Evolutionary conservation across 805 yeast genomes (phyloP), one percentile per base, ranked within the genome.

Genomic region (Cyberlindnera saturnus): DNA sequence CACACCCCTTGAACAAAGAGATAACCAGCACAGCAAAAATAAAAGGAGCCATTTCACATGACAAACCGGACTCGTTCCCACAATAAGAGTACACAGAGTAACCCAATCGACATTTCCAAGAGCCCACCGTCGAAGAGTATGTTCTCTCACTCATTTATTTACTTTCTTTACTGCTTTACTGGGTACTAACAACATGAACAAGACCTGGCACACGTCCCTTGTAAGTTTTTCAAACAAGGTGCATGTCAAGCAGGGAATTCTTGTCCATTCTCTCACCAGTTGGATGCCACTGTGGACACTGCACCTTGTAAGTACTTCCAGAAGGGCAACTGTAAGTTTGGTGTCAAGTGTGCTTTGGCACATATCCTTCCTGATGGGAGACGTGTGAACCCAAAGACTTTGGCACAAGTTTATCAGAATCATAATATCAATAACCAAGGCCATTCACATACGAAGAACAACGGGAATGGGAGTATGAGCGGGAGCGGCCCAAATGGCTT

Each of bases 251-350:
- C 98, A 1, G 98, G 98, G 11, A 71, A 69, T 40, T 72, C 91
- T 1, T 91, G 99, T 62, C 96, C 96, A 2, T 91, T 91, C 60
- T 81, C 93, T 30, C 99, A 91, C 61, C 73, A 83, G 38, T 59
- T 77, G 40, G 72, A 72, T 39, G 65, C 65, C 42, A 67, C 69
- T 3, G 57, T 68, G 31, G 81, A 75, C 39, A 64, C 71, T 37
- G 68, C 74, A 35, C 87, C 90, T 6, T 91, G 99, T 72, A 90
- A 89, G 70, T 91, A 90, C 64, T 91, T 87, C 63, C 93, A 85
- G 57, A 86, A 86, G 66, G 98, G 98, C n/a, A 88, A 89, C 59
- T 91, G 99, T 65, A 89, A 89, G 65, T 91, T 91, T 63, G 99
- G 99, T 4, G 69, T 78, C 40, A 90, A 89, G 57, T 91, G 99